Base-by-base conservation (phyloP, 306 rosid genomes). In the Sindora glabra region DNA sequence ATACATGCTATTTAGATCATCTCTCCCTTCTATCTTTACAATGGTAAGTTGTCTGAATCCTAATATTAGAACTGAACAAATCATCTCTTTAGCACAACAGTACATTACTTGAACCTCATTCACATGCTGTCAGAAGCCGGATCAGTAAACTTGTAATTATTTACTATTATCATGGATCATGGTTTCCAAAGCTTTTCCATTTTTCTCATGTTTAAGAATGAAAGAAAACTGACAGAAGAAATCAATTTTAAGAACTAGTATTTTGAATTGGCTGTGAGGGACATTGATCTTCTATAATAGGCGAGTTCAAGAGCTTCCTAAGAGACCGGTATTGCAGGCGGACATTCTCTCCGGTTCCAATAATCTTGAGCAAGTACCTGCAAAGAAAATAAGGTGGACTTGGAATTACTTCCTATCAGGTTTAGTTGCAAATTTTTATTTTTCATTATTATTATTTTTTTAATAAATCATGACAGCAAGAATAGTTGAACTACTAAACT, bases 271-370 rank as follows among this genome's bases (percentile, higher is more conserved):
- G 71, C 62, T 79, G 87, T 12, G 72, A 52, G 41, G 81, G 74
- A 46, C 78, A 62, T 52, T 39, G 77, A 66, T 69, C 86, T 49
- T 75, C 83, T 3, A 56, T 48, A 11, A 58, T 61, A 14, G 72
- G 64, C 9, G 87, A 29, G 70, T 52, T 85, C 44, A 64, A 58
- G 48, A 82, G 79, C 84, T 92, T 92, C 69, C 99, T 65, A 39
- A 92, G 95, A 37, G 99, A 92, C 40, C 96, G 95, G 71, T 92
- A 92, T 66, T 92, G 96, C 78, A 92, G 68, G 30, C 99, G 89
- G 60, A 92, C 94, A 67, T 83, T 89, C 68, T 92, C 99, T 48
- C 94, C 96, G 0, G 77, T 83, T 72, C 73, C 96, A 66, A 89
- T 73, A 64, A 92, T 89, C 71, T 80, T 84, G 48, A 92, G 97